phyloP scores from a whole-genome alignment of 2,329 filamentous ascomycete genomes.

The Verticillium albo-atrum region DNA sequence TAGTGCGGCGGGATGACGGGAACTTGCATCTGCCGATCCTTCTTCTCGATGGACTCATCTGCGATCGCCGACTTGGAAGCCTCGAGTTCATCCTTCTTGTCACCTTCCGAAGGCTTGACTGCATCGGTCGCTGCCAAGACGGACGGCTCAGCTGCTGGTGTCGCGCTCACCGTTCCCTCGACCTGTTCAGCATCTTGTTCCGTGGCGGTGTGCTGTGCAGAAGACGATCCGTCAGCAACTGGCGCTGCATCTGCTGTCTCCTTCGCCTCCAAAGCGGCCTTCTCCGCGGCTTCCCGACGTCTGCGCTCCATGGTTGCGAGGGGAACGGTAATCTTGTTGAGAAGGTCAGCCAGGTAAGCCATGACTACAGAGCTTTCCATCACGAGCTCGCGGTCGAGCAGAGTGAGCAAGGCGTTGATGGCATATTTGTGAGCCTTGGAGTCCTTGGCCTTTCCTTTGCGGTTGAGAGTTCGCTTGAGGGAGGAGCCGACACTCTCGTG shows the following conservation, averaged over 20 bases:
- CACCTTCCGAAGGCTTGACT: conserved; percentile 6
- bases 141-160: not conserved
- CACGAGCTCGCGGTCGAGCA: conserved; percentile 90
- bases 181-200: conserved; percentile 9
- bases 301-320: conserved; percentile 78
- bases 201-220: conserved; percentile 10
- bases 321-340: conserved; percentile 85
- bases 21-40: conserved; percentile 60
- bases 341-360: conserved; percentile 82
- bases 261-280: conserved; percentile 36
- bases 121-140: conserved; percentile 8
- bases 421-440: conserved; percentile 81
- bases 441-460: conserved; percentile 78
- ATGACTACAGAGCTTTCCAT: conserved; percentile 97
- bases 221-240: conserved; percentile 5
- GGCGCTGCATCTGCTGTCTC: conserved; percentile 16
- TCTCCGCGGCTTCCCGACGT: conserved; percentile 63
- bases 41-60: conserved; percentile 30
- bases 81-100: conserved; percentile 3
- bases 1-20: conserved; percentile 87
- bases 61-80: conserved; percentile 9
- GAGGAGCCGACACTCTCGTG: conserved; percentile 73
- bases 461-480: conserved; percentile 70
- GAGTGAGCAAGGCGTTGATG: conserved; percentile 80
- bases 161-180: not conserved